Evolutionary conservation across 1,284 basidiomycete species (phyloP), one percentile per base, ranked within the genome.

Genomic region (Chondrostereum purpureum): DNA sequence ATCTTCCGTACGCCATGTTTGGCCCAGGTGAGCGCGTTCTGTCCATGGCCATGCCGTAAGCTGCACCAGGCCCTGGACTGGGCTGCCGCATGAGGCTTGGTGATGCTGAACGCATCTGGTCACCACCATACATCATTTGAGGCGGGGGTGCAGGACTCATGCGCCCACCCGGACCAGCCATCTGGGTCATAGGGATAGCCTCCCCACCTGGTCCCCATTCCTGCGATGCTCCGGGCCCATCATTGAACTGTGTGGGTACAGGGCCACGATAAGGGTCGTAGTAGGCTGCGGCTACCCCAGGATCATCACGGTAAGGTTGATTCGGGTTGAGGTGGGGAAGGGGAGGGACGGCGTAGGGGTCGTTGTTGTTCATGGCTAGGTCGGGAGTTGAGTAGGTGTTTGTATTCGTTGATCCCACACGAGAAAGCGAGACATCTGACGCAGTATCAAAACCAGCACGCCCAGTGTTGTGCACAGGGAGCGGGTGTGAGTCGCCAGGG

Each of bases 281-380:
- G 60, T 76, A 86, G 3, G 58, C 58, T 10, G 64, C 58, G 3
- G 58, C 58, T 10, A 64, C 58, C 36, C 55, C 61, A 1, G 86
- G 83, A 50, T 88, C 84, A 54, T 89, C 86, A 48, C 62, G 73
- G 59, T 89, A 89, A 0, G 84, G 81, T 54, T 78, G 75, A 56
- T 75, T 83, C 11, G 86, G 86, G 60, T 88, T 86, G 37, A 86
- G 63, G 51, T 88, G 84, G 6, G 86, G 86, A n/a, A 88, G 69
- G n/a, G 86, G 85, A 3, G 86, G 86, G 1, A 88, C 80, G 11
- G 86, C 84, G 60, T 89, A 89, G 3, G 87, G 86, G 55, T 89
- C 86, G 20, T 60, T 54, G 16, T 62, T 62, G 14, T 57, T 49
- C 41, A 71, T 63, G 39, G 70, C 43, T 40, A 73, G 59, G 49